Percentiles rank a stretch among this genome's conserved stretches.
These are phyloP conservation scores for Nemania bipapillata DNA, from an alignment of 2,329 filamentous ascomycete genomes.

Conservation along the genomic window DNA sequence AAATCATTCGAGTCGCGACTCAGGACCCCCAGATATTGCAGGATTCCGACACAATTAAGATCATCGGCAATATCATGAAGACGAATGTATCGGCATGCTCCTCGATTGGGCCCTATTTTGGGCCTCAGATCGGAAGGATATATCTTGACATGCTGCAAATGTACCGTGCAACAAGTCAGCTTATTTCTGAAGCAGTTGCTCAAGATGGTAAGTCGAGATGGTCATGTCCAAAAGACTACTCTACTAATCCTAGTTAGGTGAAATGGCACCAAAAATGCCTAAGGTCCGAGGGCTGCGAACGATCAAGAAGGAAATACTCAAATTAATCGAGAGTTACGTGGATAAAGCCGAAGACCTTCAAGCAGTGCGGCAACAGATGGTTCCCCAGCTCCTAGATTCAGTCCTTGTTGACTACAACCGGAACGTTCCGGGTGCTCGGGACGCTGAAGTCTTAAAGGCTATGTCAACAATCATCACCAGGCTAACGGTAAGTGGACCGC, in stretches of 20 bases:
- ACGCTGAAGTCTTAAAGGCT: constrained; percentile 95
- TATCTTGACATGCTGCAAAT: constrained; percentile 99
- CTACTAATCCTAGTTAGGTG: constrained; percentile 66
- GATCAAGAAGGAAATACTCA: constrained; percentile 99
- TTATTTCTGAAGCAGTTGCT: constrained; percentile 93
- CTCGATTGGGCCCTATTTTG: constrained; percentile 96
- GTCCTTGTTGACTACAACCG: constrained; percentile 96
- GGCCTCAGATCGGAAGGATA: constrained; percentile 95
- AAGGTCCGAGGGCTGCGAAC: constrained; percentile 94
- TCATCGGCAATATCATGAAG: constrained; percentile 99
- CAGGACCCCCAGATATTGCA: constrained; percentile 86
- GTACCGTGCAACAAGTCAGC: constrained; percentile 95
- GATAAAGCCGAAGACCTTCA: constrained; percentile 97
- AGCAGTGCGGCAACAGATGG: constrained; percentile 91
- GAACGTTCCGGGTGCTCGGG: constrained; percentile 93
- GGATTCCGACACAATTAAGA: constrained; percentile 94
- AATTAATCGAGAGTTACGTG: constrained; percentile 97
- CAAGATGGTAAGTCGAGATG: constrained; percentile 72
- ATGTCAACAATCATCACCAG: constrained; percentile 98
- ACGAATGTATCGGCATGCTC: constrained; percentile 98
- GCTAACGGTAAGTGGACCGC: constrained; percentile 78
- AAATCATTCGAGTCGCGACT: constrained; percentile 89
- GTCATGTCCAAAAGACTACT: constrained; percentile 19
- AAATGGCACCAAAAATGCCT: constrained; percentile 96
- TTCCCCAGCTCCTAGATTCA: constrained; percentile 93